These are phyloP conservation scores for Russula foetens DNA, from an alignment of 768 basidiomycete genomes.

Conservation along the genomic window DNA sequence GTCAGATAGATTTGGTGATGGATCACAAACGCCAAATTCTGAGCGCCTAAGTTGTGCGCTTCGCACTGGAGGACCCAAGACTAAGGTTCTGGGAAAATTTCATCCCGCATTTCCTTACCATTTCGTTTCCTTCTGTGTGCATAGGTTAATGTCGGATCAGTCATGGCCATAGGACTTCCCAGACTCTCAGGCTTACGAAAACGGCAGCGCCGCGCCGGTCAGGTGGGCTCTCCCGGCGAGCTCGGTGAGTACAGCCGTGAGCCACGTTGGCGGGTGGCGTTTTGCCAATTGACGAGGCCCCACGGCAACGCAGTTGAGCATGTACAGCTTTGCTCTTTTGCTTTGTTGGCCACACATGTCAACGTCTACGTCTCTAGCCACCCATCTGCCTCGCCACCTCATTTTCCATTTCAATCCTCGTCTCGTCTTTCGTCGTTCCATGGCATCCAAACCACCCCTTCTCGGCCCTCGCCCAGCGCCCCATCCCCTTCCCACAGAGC, in stretches of 20 bases:
- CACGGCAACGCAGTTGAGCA: neutral
- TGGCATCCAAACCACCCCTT: constrained; percentile 29
- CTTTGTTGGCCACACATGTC: neutral
- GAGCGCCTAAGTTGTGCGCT: neutral
- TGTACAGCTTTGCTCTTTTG: too few species aligned
- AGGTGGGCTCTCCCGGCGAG: neutral
- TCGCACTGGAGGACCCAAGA: too few species aligned
- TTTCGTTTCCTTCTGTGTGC: neutral
- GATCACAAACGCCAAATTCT: neutral
- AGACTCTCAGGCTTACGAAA: too few species aligned
- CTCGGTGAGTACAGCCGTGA: neutral
- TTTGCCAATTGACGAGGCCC: neutral
- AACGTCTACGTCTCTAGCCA: neutral
- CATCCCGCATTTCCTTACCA: neutral
- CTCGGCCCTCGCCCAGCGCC: constrained; percentile 50
- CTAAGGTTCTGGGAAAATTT: neutral
- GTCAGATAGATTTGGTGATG: constrained; percentile 4
- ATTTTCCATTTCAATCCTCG: neutral
- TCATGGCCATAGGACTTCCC: too few species aligned
- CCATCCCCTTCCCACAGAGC: constrained; percentile 60
- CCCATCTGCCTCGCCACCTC: neutral
- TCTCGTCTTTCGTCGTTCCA: constrained; percentile 6
- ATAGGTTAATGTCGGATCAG: too few species aligned
- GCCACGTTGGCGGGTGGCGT: neutral
- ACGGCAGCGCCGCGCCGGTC: too few species aligned